Percentiles rank a stretch among this genome's conserved stretches.
Conservation (phyloP, 2,329 filamentous ascomycete species). For the Diplodia intermedia region DNA sequence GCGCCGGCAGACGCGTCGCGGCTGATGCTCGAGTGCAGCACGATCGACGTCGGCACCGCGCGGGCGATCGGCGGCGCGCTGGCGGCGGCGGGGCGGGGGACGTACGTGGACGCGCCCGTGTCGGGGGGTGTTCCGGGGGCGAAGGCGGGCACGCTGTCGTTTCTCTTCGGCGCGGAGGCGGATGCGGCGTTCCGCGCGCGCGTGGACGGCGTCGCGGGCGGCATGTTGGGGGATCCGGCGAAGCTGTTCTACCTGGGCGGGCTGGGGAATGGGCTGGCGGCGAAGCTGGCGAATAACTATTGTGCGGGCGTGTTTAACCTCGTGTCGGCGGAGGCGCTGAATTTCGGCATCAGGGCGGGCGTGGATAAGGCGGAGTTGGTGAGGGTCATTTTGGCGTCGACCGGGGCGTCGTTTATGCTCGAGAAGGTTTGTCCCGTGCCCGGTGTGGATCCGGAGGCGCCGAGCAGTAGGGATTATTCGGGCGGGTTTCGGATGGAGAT, state of each 20-base stretch:
- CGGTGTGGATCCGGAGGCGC: slow-evolving; percentile 47
- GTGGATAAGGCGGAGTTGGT: slow-evolving; percentile 42
- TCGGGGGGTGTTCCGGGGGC: slow-evolving; percentile 46
- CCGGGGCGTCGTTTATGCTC: slow-evolving; percentile 46
- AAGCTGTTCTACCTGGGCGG: slow-evolving; percentile 43
- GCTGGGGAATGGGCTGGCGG: slow-evolving; percentile 43
- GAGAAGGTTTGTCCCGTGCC: slow-evolving; percentile 46
- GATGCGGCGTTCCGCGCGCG: slow-evolving; percentile 33
- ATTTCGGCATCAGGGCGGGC: slow-evolving; percentile 43
- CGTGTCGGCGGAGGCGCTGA: slow-evolving; percentile 44
- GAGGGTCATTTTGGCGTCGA: slow-evolving; percentile 42
- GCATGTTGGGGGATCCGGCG: slow-evolving; percentile 39
- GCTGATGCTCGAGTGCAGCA: slow-evolving; percentile 44
- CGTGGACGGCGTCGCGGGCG: slow-evolving; percentile 34
- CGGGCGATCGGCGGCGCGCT: slow-evolving; percentile 39
- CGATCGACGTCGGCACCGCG: slow-evolving; percentile 43
- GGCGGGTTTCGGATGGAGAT: slow-evolving; percentile 47
- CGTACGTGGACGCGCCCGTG: slow-evolving; percentile 44
- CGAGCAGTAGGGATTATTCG: slow-evolving; percentile 46
- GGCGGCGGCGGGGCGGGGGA: slow-evolving; percentile 34
- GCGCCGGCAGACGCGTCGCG: slow-evolving; percentile 36
- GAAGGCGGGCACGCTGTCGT: slow-evolving; percentile 39
- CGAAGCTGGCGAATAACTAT: slow-evolving; percentile 47
- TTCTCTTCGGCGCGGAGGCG: slow-evolving; percentile 38
- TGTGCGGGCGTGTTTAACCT: slow-evolving; percentile 43